Percentiles rank a stretch among this genome's conserved stretches.
These are phyloP conservation scores for Solanum hybrid DNA, from an alignment of 305 asterid species.

Conservation along the genomic window DNA sequence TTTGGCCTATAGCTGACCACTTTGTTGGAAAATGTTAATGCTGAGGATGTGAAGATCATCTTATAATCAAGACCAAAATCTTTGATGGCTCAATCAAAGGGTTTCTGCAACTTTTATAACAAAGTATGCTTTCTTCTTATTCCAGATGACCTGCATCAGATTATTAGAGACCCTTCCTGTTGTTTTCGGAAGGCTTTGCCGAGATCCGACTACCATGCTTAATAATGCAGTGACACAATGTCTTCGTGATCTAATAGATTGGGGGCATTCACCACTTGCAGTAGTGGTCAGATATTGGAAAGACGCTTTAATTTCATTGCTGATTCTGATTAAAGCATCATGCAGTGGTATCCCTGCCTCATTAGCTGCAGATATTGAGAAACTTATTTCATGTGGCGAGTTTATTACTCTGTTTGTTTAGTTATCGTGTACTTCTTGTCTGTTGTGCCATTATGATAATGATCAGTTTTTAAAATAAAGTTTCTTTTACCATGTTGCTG, in stretches of 20 bases:
- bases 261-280: constrained; percentile 90
- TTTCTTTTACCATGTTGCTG: constrained; percentile 8
- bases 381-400: constrained; percentile 66
- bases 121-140: constrained; percentile 5
- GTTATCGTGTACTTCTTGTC: constrained; percentile 3
- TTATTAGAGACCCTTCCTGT: constrained; percentile 74
- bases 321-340: constrained; percentile 50
- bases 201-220: constrained; percentile 23
- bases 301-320: constrained; percentile 57
- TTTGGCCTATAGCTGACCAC: neutral
- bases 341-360: constrained; percentile 49
- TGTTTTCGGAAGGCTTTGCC: constrained; percentile 49
- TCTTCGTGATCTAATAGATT: constrained; percentile 79
- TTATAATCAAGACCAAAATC: constrained; percentile 6
- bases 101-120: constrained; percentile 12
- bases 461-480: neutral
- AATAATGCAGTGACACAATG: constrained; percentile 40
- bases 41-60: neutral
- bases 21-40: neutral
- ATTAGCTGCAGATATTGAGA: constrained; percentile 46
- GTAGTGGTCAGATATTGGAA: constrained; percentile 90
- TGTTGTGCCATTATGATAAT: neutral
- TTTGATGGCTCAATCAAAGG: neutral
- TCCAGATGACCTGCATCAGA: constrained; percentile 89
- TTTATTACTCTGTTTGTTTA: constrained; percentile 11